phyloP scores from a whole-genome alignment of 2,329 filamentous ascomycete species.

The Dendrostoma leiphaemia region DNA sequence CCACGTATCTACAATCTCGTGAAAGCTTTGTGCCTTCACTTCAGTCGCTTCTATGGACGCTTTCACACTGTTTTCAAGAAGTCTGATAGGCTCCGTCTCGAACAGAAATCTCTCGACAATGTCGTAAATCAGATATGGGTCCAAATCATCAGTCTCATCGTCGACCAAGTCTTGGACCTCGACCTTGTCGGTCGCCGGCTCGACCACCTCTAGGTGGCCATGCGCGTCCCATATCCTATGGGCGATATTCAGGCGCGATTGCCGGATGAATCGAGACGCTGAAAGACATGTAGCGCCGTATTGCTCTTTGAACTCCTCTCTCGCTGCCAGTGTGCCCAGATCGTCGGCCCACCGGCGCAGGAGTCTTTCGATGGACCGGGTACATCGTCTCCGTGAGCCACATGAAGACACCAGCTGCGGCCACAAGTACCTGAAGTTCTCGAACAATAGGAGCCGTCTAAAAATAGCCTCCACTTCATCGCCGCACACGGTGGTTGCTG shows the following conservation, averaged over 20 bases:
- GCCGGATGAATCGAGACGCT: background rate
- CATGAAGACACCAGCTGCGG: background rate
- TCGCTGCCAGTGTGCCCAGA: background rate
- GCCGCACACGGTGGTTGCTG: background rate
- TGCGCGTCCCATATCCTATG: constrained; percentile 3
- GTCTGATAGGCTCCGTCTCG: constrained; percentile 1
- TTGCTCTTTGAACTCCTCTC: background rate
- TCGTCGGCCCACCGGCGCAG: constrained; percentile 4
- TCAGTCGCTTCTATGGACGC: background rate
- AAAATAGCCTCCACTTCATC: constrained; percentile 1
- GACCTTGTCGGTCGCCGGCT: no score
- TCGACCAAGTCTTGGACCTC: background rate
- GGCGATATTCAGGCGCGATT: background rate
- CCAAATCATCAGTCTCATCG: background rate
- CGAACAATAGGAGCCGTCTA: background rate
- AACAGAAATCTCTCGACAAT: constrained; percentile 3
- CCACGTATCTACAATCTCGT: background rate
- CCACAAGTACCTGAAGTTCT: background rate
- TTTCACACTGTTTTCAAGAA: background rate
- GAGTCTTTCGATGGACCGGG: background rate
- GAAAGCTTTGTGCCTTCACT: background rate
- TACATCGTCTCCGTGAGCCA: background rate
- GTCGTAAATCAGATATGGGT: background rate
- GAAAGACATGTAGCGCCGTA: background rate
- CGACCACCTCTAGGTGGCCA: background rate